A percentile compares a stretch with the other conserved stretches of the same genome.
These are phyloP conservation scores for Pseudogymnoascus sp. DNA, from an alignment of 2,329 filamentous ascomycete genomes.

Conservation along the genomic window DNA sequence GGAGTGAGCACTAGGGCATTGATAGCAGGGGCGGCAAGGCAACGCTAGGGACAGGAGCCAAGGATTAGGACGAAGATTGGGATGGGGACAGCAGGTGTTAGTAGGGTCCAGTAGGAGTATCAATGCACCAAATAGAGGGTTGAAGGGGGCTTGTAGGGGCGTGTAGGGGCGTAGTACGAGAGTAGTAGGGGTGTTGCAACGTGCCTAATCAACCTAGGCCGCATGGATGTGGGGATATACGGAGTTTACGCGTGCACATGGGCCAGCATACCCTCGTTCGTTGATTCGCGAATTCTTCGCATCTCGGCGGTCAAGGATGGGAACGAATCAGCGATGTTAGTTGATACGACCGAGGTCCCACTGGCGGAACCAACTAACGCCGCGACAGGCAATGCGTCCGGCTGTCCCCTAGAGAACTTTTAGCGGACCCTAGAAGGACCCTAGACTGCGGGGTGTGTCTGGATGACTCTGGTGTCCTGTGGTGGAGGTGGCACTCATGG, in stretches of 20 bases:
- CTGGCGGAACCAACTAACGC: background rate
- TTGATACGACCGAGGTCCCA: background rate
- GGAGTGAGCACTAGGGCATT: background rate
- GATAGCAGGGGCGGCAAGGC: slow-evolving; percentile 5
- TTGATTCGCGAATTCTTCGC: slow-evolving; percentile 4
- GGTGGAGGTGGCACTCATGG: background rate
- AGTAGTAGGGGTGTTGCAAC: background rate
- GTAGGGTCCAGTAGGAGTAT: background rate
- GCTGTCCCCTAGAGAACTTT: background rate
- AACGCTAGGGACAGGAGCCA: background rate
- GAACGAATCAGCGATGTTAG: background rate
- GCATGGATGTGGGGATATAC: slow-evolving; percentile 5
- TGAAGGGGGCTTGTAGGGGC: background rate
- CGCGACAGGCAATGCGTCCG: background rate
- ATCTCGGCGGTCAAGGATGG: background rate
- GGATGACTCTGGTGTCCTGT: background rate
- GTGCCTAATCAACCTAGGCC: slow-evolving; percentile 2
- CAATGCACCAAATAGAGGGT: background rate
- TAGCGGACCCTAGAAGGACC: background rate
- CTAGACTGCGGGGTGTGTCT: slow-evolving; percentile 1
- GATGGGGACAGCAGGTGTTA: background rate
- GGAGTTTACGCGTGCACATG: slow-evolving; percentile 4
- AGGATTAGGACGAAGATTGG: background rate
- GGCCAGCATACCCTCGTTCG: background rate
- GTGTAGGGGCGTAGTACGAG: background rate